A percentile compares a stretch with the other conserved stretches of the same genome.
Conservation (phyloP, 2,329 filamentous ascomycete species). For the Achaetomium macrosporum region DNA sequence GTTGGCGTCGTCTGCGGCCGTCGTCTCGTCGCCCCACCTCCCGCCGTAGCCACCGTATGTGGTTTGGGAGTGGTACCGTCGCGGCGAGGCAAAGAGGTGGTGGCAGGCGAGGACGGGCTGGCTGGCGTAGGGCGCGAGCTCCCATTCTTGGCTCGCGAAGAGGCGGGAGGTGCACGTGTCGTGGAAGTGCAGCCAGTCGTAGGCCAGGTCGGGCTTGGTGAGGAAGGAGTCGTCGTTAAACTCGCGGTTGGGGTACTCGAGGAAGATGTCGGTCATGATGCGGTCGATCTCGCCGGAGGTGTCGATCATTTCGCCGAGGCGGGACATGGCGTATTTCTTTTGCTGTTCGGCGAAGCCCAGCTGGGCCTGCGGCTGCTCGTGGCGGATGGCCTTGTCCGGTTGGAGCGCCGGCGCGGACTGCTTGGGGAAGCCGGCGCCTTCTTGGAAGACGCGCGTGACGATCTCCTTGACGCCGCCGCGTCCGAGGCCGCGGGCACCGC, state of each 20-base stretch:
- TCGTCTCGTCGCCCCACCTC: constrained; percentile 42
- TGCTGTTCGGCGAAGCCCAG: constrained; percentile 67
- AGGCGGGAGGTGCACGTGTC: constrained; percentile 74
- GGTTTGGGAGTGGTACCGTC: constrained; percentile 39
- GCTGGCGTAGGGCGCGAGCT: constrained; percentile 79
- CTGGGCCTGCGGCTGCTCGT: constrained; percentile 52
- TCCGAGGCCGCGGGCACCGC: constrained; percentile 64
- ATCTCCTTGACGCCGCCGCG: constrained; percentile 69
- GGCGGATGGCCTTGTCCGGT: constrained; percentile 38
- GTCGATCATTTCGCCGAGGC: constrained; percentile 69
- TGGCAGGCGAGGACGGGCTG: constrained; percentile 88
- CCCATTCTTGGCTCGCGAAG: constrained; percentile 86
- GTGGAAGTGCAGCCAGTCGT: constrained; percentile 95
- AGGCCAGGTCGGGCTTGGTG: constrained; percentile 78
- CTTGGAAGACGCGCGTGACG: constrained; percentile 70
- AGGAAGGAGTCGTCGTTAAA: constrained; percentile 92
- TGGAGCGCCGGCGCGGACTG: constrained; percentile 33
- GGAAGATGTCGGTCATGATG: constrained; percentile 77
- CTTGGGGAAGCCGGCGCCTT: constrained; percentile 71
- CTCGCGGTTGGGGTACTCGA: constrained; percentile 76
- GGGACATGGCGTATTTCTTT: constrained; percentile 66
- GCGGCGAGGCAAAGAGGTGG: constrained; percentile 75
- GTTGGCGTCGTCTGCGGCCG: constrained; percentile 41
- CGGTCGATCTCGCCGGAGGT: constrained; percentile 73
- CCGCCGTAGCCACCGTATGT: constrained; percentile 33